Conservation (phyloP, 352 stramenopile genomes). For the Phytopythium sindhum region DNA sequence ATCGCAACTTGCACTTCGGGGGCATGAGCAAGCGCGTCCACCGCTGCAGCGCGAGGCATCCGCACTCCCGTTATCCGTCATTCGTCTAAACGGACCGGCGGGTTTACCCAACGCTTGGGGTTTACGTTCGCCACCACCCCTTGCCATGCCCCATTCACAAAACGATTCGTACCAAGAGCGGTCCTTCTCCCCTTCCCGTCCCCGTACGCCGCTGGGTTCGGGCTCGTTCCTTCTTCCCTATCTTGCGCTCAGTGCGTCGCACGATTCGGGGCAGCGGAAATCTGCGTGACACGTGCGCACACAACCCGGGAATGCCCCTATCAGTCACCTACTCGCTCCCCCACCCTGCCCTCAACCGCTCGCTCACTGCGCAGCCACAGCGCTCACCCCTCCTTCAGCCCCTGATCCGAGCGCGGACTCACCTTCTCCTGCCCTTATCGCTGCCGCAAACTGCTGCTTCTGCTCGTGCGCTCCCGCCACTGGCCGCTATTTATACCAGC, state of each 20-base stretch:
- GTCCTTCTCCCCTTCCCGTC: not conserved
- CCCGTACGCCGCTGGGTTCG: not conserved
- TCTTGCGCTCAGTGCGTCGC: not conserved
- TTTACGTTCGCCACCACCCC: not conserved
- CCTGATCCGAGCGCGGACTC: not conserved
- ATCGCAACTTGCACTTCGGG: not conserved
- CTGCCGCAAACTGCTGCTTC: not conserved
- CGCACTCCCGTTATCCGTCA: not conserved
- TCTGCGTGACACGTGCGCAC: not conserved
- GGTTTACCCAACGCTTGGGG: too few species aligned
- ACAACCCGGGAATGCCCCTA: not conserved
- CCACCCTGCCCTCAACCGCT: not conserved
- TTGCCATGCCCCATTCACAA: not conserved
- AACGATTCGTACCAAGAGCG: not conserved
- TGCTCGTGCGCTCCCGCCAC: not conserved
- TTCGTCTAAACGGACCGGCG: too few species aligned
- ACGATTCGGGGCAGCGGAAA: not conserved
- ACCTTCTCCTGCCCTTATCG: not conserved
- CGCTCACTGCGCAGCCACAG: too few species aligned
- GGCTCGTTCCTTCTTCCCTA: not conserved
- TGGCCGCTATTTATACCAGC: not conserved
- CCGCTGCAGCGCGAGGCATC: not conserved
- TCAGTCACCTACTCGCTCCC: constrained; percentile 2
- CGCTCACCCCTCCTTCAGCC: not conserved
- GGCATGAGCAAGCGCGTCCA: not conserved